Base-by-base conservation (phyloP, 176 grass and related monocot genomes). In the Chloris gayana region DNA sequence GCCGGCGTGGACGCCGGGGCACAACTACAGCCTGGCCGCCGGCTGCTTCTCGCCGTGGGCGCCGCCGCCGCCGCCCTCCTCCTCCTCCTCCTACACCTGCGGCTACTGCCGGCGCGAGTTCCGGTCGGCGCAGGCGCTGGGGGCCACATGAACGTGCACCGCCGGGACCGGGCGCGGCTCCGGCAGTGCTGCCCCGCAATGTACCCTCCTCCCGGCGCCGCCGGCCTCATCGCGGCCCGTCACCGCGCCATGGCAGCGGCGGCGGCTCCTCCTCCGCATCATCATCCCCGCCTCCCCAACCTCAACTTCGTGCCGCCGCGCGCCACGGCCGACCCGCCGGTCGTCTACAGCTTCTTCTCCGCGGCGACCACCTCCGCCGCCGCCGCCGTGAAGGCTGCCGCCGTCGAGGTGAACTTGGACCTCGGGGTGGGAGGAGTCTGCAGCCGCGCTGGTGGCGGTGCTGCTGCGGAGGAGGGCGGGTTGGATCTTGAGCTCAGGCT, bases 401-500 rank as follows among this genome's bases (percentile, higher is more conserved):
- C n/a, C 2, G 25, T 81, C 21, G 64, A 72, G 71, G 72, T 89
- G 64, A 69, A 75, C 54, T 3, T 89, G 76, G 87, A 89, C 12
- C 45, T 81, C 0, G 77, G 65, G 33, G 60, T 65, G 39, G 69
- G 69, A 4, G 69, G 54, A 17, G 69, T 35, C 25, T 0, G 10
- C 25, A 2, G 32, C 24, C 4, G 27, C 0, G n/a, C n/a, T n/a
- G n/a, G n/a, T n/a, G n/a, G n/a, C n/a, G 53, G 34, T 31, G 75
- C 0, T 0, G 32, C 0, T 0, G 19, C 22, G 11, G 83, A 41
- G 12, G 83, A 80, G 15, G 77, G 50, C 12, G 87, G 44, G 10
- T 45, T 89, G 44, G 87, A 89, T 85, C 87, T 89, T 71, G 87
- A 89, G 77, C 82, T 89, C 49, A 85, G 87, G 82, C 87, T 89